Evolutionary conservation across 495 filamentous ascomycete genomes (phyloP).

Genomic region (Daldinia vernicosa): DNA sequence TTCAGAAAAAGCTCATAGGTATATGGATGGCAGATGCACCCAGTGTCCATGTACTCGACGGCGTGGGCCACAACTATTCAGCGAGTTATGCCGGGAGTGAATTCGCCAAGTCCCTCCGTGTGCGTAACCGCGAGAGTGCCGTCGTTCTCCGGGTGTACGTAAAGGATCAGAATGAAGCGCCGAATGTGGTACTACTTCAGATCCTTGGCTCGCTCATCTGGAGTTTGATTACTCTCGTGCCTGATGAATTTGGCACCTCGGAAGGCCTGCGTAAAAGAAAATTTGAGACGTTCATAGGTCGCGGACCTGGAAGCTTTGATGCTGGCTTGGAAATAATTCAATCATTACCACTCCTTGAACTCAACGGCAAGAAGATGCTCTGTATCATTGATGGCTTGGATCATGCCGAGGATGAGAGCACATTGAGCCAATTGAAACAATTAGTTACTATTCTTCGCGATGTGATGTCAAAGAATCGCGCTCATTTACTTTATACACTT

Average conservation of each 20-base stretch:
- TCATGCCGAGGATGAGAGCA: conserved; percentile 11
- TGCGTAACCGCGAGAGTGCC: conserved; percentile 3
- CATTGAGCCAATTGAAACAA: neutral
- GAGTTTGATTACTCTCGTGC: conserved; percentile 19
- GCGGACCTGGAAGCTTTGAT: conserved; percentile 20
- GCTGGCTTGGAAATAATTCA: conserved; percentile 27
- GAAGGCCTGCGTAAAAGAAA: conserved; percentile 3
- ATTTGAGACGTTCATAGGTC: conserved; percentile 16
- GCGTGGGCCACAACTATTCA: neutral
- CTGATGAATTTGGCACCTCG: conserved; percentile 7
- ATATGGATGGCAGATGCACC: conserved; percentile 11
- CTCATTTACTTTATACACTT: conserved; percentile 9
- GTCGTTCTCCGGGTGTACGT: conserved; percentile 28
- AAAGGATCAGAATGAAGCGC: conserved; percentile 15
- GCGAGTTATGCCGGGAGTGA: conserved; percentile 22
- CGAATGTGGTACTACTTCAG: conserved; percentile 16
- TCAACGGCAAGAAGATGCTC: neutral
- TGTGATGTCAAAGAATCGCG: conserved; percentile 2
- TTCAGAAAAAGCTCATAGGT: neutral
- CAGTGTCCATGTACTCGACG: conserved; percentile 14
- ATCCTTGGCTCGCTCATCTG: conserved; percentile 36
- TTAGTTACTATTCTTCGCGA: conserved; percentile 10
- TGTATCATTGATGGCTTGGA: conserved; percentile 33
- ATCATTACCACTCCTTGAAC: conserved; percentile 18
- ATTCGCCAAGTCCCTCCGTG: conserved; percentile 31